Percentiles rank a stretch among this genome's conserved stretches.
These are phyloP conservation scores for Trichoderma sp. DNA, from an alignment of 2,329 filamentous ascomycete species.

Conservation along the genomic window DNA sequence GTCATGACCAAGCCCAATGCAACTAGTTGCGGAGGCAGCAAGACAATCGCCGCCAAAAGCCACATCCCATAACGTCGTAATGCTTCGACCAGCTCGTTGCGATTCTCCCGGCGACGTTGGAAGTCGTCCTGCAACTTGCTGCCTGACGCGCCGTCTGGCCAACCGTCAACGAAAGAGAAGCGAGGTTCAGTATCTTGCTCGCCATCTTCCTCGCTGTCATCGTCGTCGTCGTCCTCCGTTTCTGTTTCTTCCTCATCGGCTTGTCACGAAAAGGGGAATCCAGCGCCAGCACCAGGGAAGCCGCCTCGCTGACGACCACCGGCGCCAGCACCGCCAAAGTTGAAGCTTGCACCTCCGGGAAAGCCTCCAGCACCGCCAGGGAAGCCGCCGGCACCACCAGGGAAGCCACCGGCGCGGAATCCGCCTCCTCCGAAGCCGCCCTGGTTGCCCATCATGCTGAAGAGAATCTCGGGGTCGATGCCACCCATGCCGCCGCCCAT, in stretches of 20 bases:
- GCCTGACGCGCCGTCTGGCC: constrained; percentile 18
- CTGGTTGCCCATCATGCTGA: constrained; percentile 77
- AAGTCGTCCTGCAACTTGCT: constrained; percentile 32
- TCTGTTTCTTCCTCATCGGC: constrained; percentile 37
- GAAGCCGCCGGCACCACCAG: constrained; percentile 49
- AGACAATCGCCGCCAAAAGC: constrained; percentile 43
- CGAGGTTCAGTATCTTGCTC: constrained; percentile 17
- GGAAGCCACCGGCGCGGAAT: constrained; percentile 53
- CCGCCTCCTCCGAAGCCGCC: constrained; percentile 55
- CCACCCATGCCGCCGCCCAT: constrained; percentile 65
- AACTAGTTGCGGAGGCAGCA: constrained; percentile 46
- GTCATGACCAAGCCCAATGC: constrained; percentile 34
- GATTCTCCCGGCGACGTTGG: constrained; percentile 34
- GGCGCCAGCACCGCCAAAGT: constrained; percentile 42
- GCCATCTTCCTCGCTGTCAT: constrained; percentile 30
- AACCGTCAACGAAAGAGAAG: constrained; percentile 7
- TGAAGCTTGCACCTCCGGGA: constrained; percentile 50
- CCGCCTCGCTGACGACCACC: constrained; percentile 39
- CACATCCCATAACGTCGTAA: constrained; percentile 43
- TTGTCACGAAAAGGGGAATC: constrained; percentile 50
- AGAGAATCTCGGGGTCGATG: constrained; percentile 75
- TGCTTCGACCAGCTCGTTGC: constrained; percentile 39
- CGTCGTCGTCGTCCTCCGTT: constrained; percentile 33
- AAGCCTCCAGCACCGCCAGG: constrained; percentile 47
- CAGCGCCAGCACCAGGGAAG: constrained; percentile 30